phyloP scores from a whole-genome alignment of 2,329 filamentous ascomycete genomes.

The Diaporthe sp. region DNA sequence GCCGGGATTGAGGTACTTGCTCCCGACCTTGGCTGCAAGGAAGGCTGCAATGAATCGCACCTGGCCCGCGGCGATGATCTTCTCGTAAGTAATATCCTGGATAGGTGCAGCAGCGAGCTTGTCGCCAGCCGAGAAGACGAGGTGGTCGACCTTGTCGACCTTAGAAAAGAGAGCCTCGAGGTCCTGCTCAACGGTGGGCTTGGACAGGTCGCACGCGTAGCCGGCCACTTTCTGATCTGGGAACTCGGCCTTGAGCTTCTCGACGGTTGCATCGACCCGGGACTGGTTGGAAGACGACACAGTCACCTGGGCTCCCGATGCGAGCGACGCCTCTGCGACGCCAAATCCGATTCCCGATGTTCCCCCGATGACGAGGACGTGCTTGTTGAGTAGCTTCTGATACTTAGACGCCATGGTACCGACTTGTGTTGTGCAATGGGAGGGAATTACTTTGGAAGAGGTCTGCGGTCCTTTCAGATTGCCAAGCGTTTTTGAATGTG shows the following conservation, averaged over 20 bases:
- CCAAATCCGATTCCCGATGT: constrained; percentile 73
- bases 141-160: constrained; percentile 43
- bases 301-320: constrained; percentile 66
- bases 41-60: constrained; percentile 50
- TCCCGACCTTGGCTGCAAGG: constrained; percentile 50
- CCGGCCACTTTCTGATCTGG: constrained; percentile 42
- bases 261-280: constrained; percentile 61
- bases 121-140: constrained; percentile 49
- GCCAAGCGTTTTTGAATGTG: neutral
- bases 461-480: neutral
- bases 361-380: constrained; percentile 73
- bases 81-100: constrained; percentile 44
- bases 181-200: constrained; percentile 49
- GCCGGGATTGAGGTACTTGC: constrained; percentile 43
- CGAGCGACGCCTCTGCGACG: constrained; percentile 69
- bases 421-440: neutral
- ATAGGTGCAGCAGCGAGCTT: constrained; percentile 41
- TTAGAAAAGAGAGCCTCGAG: constrained; percentile 46
- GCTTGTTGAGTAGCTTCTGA: constrained; percentile 50
- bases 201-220: constrained; percentile 47
- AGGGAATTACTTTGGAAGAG: rapidly evolving
- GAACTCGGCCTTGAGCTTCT: constrained; percentile 38
- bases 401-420: constrained; percentile 47
- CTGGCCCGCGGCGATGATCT: constrained; percentile 44
- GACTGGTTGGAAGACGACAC: constrained; percentile 69